Evolutionary conservation across 805 yeast genomes (phyloP), one percentile per base, ranked within the genome.

Genomic region (Metschnikowia corniflorae): DNA sequence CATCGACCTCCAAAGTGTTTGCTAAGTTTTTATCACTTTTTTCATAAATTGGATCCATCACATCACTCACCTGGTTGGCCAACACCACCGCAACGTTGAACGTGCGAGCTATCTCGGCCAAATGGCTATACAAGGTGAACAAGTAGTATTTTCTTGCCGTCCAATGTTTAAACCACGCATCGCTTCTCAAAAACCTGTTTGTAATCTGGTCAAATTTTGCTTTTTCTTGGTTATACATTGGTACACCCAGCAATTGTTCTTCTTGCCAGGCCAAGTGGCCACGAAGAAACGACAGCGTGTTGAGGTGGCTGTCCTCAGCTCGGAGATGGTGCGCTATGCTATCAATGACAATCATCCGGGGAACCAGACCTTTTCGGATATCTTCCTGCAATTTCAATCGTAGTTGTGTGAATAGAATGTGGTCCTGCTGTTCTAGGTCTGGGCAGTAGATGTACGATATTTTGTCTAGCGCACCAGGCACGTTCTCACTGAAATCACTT

Each of bases 251-350:
- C 7, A 46, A 42, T 20, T 38, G 32, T n/a, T 30, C 31, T 22
- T 48, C 49, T 22, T 48, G 51, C 30, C 40, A 35, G 16, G 26
- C 27, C 8, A 48, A n/a, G 19, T 35, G 37, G 15, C 33, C 33
- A 15, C 40, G 34, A 10, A 48, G 31, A 17, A 36, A 43, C 16
- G 21, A 33, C 35, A 44, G 42, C 7, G 44, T 29, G 23, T 46
- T 43, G 16, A 78, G 53, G 24, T 43, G 45, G 8, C 49, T 43
- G 16, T 49, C 55, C 44, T 80, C 86, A 1, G 79, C 79, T 39
- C 94, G 64, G 21, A 88, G 57, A 56, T 84, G 95, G 51, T 86
- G 95, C 0, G 91, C 79, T 4, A 89, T 76, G 22, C 95, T 84
- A 58, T 91, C 97, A 7, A 89, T 67, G 1, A 87, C 70, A 0